A percentile compares a stretch with the other conserved stretches of the same genome.
Evolutionary conservation across 2,329 filamentous ascomycete species (phyloP).

Genomic region (Phoma herbarum): DNA sequence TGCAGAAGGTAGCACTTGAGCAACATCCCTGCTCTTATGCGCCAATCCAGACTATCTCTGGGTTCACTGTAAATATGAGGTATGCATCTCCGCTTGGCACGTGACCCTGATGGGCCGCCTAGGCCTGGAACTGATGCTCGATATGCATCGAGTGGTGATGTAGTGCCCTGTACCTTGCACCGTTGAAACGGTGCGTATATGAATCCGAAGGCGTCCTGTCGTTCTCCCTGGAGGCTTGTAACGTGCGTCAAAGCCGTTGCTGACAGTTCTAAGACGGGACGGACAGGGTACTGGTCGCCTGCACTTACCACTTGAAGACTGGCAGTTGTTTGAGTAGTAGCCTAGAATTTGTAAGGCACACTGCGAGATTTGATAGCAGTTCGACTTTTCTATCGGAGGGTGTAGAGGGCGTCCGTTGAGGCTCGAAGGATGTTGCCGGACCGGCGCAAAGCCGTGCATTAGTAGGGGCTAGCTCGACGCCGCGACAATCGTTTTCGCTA

Average conservation of each 20-base stretch:
- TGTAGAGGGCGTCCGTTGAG: slow-evolving; percentile 5
- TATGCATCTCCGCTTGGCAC: not conserved
- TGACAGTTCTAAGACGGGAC: not conserved
- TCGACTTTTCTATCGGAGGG: not conserved
- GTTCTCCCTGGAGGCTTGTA: not conserved
- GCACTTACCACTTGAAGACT: not conserved
- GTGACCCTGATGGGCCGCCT: not conserved
- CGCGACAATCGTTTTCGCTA: not conserved
- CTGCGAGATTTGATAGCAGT: not conserved
- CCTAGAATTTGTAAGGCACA: not conserved
- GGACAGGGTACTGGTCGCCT: not conserved
- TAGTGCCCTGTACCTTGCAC: not conserved
- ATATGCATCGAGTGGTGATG: not conserved
- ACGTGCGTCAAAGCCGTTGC: not conserved
- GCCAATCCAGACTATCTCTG: not conserved
- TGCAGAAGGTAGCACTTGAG: not conserved
- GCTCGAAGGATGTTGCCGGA: slow-evolving; percentile 2
- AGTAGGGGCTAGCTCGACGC: slow-evolving; percentile 1
- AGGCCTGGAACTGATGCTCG: not conserved
- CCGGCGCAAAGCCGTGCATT: not conserved
- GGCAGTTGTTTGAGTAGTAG: not conserved
- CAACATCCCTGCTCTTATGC: not conserved
- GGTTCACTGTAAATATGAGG: not conserved
- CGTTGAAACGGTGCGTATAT: not conserved
- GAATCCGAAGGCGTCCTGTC: not conserved